Percentiles rank a stretch among this genome's conserved stretches.
These are phyloP conservation scores for Blastobotrys illinoisensis DNA, from an alignment of 1,139 yeast species.

Conservation along the genomic window DNA sequence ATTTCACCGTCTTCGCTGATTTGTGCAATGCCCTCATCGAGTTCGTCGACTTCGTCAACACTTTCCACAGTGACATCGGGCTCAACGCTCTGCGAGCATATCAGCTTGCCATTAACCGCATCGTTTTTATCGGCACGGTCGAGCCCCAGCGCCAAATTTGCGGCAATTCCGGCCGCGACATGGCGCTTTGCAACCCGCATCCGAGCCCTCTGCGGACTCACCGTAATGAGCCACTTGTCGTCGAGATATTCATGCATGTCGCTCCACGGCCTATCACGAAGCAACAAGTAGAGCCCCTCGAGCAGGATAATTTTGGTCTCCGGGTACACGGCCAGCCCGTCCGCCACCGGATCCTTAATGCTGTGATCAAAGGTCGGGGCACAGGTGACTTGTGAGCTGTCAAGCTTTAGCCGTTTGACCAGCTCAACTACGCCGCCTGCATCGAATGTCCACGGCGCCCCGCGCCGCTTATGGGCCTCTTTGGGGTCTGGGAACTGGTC, in stretches of 20 bases:
- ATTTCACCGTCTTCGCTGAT: constrained; percentile 14
- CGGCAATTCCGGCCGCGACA: constrained; percentile 59
- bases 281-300: constrained; percentile 45
- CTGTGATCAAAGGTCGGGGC: constrained; percentile 80
- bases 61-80: constrained; percentile 31
- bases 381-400: constrained; percentile 48
- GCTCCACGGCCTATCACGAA: constrained; percentile 36
- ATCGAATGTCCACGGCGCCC: constrained; percentile 84
- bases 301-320: constrained; percentile 46
- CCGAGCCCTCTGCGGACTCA: constrained; percentile 44
- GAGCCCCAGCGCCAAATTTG: constrained; percentile 51
- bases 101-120: constrained; percentile 56
- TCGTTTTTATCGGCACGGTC: constrained; percentile 66
- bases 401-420: constrained; percentile 23
- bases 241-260: constrained; percentile 30
- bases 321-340: constrained; percentile 43
- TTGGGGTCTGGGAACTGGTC: constrained; percentile 47
- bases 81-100: constrained; percentile 41
- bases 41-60: no score
- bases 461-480: constrained; percentile 60
- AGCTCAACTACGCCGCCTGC: constrained; percentile 43
- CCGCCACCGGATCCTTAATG: constrained; percentile 52
- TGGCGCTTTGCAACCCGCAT: constrained; percentile 67
- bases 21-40: no score
- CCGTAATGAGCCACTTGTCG: constrained; percentile 37